Evolutionary conservation across 129 eudicot species (phyloP).

Genomic region (Lactuca sativa): DNA sequence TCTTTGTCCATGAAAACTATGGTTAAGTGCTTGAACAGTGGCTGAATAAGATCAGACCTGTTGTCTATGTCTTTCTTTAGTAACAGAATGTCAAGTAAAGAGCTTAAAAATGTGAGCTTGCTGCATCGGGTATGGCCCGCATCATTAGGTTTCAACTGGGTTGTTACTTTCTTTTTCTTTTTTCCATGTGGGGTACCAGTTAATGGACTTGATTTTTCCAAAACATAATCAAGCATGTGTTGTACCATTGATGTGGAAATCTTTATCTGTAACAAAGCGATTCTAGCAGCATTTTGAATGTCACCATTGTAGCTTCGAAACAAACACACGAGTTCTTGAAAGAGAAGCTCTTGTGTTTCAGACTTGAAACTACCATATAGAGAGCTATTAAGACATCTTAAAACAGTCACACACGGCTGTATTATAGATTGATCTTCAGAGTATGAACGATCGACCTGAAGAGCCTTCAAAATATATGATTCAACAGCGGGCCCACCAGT

Average conservation of each 20-base stretch:
- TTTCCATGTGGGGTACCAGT: constrained; percentile 35
- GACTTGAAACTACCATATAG: constrained; percentile 50
- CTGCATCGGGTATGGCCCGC: constrained; percentile 37
- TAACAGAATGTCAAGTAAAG: constrained; percentile 71
- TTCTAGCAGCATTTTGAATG: constrained; percentile 63
- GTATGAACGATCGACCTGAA: constrained; percentile 54
- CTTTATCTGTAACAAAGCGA: constrained; percentile 63
- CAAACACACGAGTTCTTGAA: constrained; percentile 58
- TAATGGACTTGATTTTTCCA: constrained; percentile 27
- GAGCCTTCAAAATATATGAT: constrained; percentile 53
- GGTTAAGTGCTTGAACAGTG: constrained; percentile 64
- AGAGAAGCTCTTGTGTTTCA: constrained; percentile 61
- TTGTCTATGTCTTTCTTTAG: constrained; percentile 76
- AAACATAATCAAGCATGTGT: constrained; percentile 50
- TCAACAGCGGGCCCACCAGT: constrained; percentile 38
- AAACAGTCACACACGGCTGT: constrained; percentile 72
- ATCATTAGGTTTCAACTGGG: constrained; percentile 32
- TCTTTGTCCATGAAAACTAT: constrained; percentile 45
- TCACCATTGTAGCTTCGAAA: constrained; percentile 53
- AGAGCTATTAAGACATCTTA: constrained; percentile 50
- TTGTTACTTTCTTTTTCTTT: constrained; percentile 53
- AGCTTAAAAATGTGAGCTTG: constrained; percentile 50
- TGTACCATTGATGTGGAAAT: constrained; percentile 46
- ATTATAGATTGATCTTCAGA: constrained; percentile 57
- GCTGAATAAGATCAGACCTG: constrained; percentile 68